A percentile compares a stretch with the other conserved stretches of the same genome.
These are phyloP conservation scores for Nothophoma quercina DNA, from an alignment of 2,329 filamentous ascomycete genomes.

Conservation along the genomic window DNA sequence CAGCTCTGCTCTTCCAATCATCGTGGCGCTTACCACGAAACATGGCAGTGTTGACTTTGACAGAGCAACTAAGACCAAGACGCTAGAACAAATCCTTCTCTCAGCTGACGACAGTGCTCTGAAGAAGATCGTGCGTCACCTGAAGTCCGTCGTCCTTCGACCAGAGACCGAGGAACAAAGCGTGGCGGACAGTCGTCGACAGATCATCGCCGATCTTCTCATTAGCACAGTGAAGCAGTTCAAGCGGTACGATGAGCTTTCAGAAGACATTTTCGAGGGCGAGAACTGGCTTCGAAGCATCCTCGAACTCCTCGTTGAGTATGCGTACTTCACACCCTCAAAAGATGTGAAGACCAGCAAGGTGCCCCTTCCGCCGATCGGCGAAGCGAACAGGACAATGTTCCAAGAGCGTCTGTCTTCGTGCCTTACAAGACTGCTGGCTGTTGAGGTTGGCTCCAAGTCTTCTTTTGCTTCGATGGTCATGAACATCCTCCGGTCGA, in stretches of 20 bases:
- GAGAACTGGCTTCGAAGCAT: constrained; percentile 55
- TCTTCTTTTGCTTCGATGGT: constrained; percentile 40
- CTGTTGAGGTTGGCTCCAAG: constrained; percentile 28
- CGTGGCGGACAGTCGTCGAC: constrained; percentile 55
- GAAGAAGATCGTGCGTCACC: constrained; percentile 60
- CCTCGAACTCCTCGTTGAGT: constrained; percentile 57
- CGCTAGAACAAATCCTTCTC: constrained; percentile 76
- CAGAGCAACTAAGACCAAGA: constrained; percentile 83
- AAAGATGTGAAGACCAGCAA: constrained; percentile 41
- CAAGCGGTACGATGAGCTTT: constrained; percentile 38
- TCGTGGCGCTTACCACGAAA: constrained; percentile 73
- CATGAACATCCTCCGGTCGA: constrained; percentile 38
- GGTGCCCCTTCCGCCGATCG: constrained; percentile 55
- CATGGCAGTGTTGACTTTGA: constrained; percentile 83
- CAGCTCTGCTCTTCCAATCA: constrained; percentile 65
- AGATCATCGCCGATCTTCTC: constrained; percentile 61
- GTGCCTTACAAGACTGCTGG: constrained; percentile 60
- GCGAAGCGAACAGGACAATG: constrained; percentile 57
- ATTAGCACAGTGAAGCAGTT: constrained; percentile 58
- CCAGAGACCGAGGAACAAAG: constrained; percentile 56
- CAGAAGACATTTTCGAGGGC: constrained; percentile 39
- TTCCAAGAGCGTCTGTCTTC: constrained; percentile 65
- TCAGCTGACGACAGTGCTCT: constrained; percentile 62
- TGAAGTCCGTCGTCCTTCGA: constrained; percentile 56
- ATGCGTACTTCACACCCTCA: constrained; percentile 58